phyloP scores from a whole-genome alignment of 352 stramenopile genomes.

The Phytophthora pini region DNA sequence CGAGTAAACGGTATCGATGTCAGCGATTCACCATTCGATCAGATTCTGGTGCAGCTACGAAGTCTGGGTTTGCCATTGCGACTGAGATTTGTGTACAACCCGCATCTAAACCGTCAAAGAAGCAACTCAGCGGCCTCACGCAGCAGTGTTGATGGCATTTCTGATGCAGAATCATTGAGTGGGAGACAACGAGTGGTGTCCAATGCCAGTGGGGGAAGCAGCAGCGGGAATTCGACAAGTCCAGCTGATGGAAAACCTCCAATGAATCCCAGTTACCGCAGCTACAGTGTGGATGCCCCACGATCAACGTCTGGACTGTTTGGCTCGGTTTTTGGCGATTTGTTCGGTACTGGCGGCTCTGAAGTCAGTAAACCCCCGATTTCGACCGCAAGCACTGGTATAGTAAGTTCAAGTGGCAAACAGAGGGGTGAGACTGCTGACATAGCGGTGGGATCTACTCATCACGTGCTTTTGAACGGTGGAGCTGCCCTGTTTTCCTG shows the following conservation, averaged over 20 bases:
- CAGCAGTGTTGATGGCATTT: slow-evolving; percentile 16
- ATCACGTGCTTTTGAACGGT: slow-evolving; percentile 45
- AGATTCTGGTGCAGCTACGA: slow-evolving; percentile 63
- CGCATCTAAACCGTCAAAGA: slow-evolving; percentile 47
- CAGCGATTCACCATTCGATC: slow-evolving; percentile 63
- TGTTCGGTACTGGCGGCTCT: slow-evolving; percentile 53
- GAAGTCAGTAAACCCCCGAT: slow-evolving; percentile 1
- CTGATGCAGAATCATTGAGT: slow-evolving; percentile 16
- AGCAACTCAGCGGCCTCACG: slow-evolving; percentile 11
- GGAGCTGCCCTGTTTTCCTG: slow-evolving; percentile 53
- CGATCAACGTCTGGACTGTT: slow-evolving; percentile 60
- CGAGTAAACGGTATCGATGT: slow-evolving; percentile 78
- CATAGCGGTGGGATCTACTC: slow-evolving; percentile 34
- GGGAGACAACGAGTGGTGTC: slow-evolving; percentile 14
- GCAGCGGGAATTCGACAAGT: slow-evolving; percentile 22
- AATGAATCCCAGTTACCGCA: slow-evolving; percentile 31
- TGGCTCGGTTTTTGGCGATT: slow-evolving; percentile 68
- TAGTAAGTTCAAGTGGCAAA: slow-evolving; percentile 30
- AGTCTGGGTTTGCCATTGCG: slow-evolving; percentile 57
- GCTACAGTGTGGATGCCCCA: slow-evolving; percentile 60
- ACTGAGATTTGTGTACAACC: slow-evolving; percentile 73
- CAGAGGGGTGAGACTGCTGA: slow-evolving; percentile 61
- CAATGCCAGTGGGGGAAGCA: slow-evolving; percentile 20
- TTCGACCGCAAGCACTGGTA: background rate
- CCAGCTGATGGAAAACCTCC: slow-evolving; percentile 3